phyloP scores from a whole-genome alignment of 1,284 basidiomycete species.

The Blastosporella zonata region DNA sequence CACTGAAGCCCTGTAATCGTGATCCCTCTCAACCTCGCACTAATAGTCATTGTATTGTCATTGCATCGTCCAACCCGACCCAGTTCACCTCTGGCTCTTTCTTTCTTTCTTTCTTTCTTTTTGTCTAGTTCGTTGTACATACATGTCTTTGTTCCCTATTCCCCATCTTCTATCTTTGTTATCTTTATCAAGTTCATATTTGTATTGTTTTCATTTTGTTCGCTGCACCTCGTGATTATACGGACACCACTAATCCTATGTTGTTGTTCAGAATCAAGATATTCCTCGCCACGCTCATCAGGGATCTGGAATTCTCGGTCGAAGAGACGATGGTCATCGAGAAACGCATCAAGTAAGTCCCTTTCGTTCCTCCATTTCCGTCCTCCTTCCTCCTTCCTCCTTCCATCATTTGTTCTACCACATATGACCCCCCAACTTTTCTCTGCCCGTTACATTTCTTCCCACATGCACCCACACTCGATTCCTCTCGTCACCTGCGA shows the following conservation, averaged over 20 bases:
- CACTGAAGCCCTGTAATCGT: not conserved
- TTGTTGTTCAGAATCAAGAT: constrained; percentile 50
- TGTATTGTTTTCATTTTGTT: too few species aligned
- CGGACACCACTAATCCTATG: too few species aligned
- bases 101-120: not conserved
- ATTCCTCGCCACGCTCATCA: constrained; percentile 55
- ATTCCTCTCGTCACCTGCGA: too few species aligned
- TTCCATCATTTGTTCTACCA: too few species aligned
- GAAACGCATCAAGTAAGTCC: constrained; percentile 61
- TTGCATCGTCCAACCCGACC: not conserved
- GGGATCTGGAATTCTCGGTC: constrained; percentile 53
- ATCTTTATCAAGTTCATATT: too few species aligned
- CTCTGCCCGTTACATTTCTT: not conserved
- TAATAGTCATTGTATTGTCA: not conserved
- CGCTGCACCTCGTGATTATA: too few species aligned
- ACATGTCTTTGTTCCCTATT: not conserved
- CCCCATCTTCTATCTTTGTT: not conserved
- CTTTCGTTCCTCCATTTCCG: not conserved
- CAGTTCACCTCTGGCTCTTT: not conserved
- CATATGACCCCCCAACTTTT: too few species aligned
- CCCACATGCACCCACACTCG: not conserved
- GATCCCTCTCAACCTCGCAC: not conserved
- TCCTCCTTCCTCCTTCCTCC: not conserved
- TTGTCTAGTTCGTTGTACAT: not conserved
- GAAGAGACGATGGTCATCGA: constrained; percentile 54